These are phyloP conservation scores for Dioscorea alata DNA, from an alignment of 106 monocot genomes.

Conservation along the genomic window DNA sequence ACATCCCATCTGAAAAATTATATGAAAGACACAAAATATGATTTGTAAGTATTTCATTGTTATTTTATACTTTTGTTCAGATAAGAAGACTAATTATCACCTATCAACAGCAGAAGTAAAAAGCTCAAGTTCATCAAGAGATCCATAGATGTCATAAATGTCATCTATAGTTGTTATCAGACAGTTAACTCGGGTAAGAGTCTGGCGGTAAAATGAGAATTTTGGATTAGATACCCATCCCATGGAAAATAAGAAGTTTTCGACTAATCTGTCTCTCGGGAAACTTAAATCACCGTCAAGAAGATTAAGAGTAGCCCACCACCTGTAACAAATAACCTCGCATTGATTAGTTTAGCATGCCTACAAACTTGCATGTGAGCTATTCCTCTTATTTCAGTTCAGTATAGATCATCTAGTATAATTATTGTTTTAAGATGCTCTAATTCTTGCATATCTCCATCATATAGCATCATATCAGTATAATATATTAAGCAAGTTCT, in stretches of 20 bases:
- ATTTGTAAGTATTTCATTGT: background rate
- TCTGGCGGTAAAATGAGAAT: slow-evolving; percentile 11
- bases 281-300: slow-evolving; percentile 18
- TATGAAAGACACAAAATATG: background rate
- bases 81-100: slow-evolving; percentile 6
- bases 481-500: too few relatives aligned
- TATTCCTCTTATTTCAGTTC: too few relatives aligned
- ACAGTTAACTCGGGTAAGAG: slow-evolving; percentile 8
- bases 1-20: slow-evolving; percentile 25
- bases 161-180: slow-evolving; percentile 41
- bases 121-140: slow-evolving; percentile 40
- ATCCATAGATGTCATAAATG: slow-evolving; percentile 56
- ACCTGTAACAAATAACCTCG: slow-evolving; percentile 13
- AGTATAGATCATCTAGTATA: too few relatives aligned
- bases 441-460: too few relatives aligned
- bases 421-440: too few relatives aligned
- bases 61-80: background rate
- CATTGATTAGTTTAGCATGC: too few relatives aligned
- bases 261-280: slow-evolving; percentile 47
- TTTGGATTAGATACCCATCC: slow-evolving; percentile 16
- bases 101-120: slow-evolving; percentile 46
- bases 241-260: slow-evolving; percentile 25
- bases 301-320: slow-evolving; percentile 43
- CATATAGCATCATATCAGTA: too few relatives aligned
- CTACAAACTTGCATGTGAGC: too few relatives aligned